Percentiles rank a stretch among this genome's conserved stretches.
Conservation (phyloP, 73 alveolate species). For the Paramecium sonneborni region DNA sequence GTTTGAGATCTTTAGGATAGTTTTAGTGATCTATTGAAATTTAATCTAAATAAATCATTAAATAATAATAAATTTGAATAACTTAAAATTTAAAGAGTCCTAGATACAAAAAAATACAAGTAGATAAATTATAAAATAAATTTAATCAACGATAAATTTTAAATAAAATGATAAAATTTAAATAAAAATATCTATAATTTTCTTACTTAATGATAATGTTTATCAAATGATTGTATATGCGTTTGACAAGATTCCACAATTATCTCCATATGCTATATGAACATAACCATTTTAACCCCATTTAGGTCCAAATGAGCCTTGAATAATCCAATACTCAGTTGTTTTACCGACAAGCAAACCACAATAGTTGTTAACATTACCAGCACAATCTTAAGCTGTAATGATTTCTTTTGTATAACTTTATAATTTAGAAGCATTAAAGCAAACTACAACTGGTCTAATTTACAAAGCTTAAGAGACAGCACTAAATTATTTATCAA, state of each 20-base stretch:
- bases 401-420: background rate
- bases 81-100: background rate
- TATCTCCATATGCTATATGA: constrained; percentile 8
- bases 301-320: constrained; percentile 66
- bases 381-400: background rate
- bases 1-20: background rate
- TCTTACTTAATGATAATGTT: background rate
- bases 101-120: background rate
- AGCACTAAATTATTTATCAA: background rate
- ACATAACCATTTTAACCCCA: constrained; percentile 76
- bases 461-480: background rate
- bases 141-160: background rate
- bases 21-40: background rate
- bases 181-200: background rate
- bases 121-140: background rate
- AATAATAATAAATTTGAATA: background rate
- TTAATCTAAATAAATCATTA: background rate
- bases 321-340: constrained; percentile 55
- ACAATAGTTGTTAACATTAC: constrained; percentile 68
- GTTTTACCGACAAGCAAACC: constrained; percentile 83
- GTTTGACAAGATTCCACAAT: background rate
- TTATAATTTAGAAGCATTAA: constrained; percentile 6
- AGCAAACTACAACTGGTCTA: constrained; percentile 23
- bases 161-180: too few relatives aligned
- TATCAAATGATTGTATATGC: background rate